These are phyloP conservation scores for Opeltia flavorubescens DNA, from an alignment of 495 filamentous ascomycete genomes.

Conservation along the genomic window DNA sequence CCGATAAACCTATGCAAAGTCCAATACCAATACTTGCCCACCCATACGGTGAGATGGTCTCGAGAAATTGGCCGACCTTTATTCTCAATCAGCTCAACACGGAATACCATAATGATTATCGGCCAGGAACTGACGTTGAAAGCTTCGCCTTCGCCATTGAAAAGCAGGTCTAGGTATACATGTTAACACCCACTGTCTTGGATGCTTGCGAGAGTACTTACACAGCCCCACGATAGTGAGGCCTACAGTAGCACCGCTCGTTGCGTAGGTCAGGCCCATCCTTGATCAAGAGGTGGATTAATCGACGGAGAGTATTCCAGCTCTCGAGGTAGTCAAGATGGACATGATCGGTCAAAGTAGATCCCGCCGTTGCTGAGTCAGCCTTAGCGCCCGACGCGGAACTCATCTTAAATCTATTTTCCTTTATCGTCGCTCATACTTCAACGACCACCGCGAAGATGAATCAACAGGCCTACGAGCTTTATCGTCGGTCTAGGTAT, in stretches of 20 bases:
- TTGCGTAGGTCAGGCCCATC: slow-evolving; percentile 48
- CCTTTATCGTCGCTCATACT: not conserved
- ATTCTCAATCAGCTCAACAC: not conserved
- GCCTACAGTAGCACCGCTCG: slow-evolving; percentile 53
- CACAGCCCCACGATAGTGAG: slow-evolving; percentile 79
- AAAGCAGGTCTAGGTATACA: slow-evolving; percentile 77
- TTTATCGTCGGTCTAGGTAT: slow-evolving; percentile 96
- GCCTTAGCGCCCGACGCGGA: not conserved
- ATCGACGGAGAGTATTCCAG: not conserved
- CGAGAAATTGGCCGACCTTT: slow-evolving; percentile 87
- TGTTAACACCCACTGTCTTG: slow-evolving; percentile 24
- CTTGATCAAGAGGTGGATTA: slow-evolving; percentile 11
- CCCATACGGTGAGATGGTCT: slow-evolving; percentile 82
- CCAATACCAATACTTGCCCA: slow-evolving; percentile 88
- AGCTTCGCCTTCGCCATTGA: slow-evolving; percentile 85
- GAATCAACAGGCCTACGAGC: slow-evolving; percentile 55
- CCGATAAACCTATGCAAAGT: slow-evolving; percentile 88
- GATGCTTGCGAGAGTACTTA: slow-evolving; percentile 32
- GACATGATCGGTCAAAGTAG: not conserved
- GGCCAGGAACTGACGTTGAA: slow-evolving; percentile 64
- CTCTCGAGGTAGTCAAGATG: not conserved
- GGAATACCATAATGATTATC: not conserved
- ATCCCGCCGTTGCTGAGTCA: not conserved
- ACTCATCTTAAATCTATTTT: not conserved
- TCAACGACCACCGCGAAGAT: not conserved